These are phyloP conservation scores for Phytophthora ramorum DNA, from an alignment of 352 stramenopile genomes.

Conservation along the genomic window DNA sequence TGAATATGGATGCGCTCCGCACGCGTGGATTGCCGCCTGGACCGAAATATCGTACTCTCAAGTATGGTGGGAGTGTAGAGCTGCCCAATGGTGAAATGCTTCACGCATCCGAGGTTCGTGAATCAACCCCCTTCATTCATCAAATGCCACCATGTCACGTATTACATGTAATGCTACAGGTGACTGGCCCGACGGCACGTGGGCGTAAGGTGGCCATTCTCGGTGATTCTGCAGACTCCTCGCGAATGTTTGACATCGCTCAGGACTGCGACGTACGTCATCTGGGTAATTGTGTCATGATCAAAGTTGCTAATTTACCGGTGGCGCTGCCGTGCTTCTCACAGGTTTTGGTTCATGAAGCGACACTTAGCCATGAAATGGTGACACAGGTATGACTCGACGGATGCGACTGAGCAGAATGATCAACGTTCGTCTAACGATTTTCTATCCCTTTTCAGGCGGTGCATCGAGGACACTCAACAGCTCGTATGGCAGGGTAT, in stretches of 20 bases:
- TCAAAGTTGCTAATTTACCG: slow-evolving; percentile 5
- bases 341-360: slow-evolving; percentile 89
- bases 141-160: not conserved
- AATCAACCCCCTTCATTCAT: not conserved
- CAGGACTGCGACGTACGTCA: slow-evolving; percentile 75
- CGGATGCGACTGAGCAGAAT: not conserved
- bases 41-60: slow-evolving; percentile 91
- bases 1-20: slow-evolving; percentile 85
- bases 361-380: slow-evolving; percentile 81
- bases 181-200: slow-evolving; percentile 61
- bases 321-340: not conserved
- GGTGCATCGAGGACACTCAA: slow-evolving; percentile 80
- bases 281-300: not conserved
- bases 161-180: slow-evolving; percentile 33
- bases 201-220: slow-evolving; percentile 84
- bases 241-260: slow-evolving; percentile 78
- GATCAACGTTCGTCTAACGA: slow-evolving; percentile 1
- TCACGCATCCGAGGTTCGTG: slow-evolving; percentile 77
- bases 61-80: slow-evolving; percentile 86
- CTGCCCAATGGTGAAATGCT: slow-evolving; percentile 81
- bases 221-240: slow-evolving; percentile 79
- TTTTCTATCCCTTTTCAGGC: slow-evolving; percentile 36
- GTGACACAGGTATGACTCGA: slow-evolving; percentile 52
- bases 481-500: slow-evolving; percentile 77
- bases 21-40: slow-evolving; percentile 85